Percentiles rank a stretch among this genome's conserved stretches.
Evolutionary conservation across 768 basidiomycete genomes (phyloP).

Genomic region (Multifurca ochricompacta): DNA sequence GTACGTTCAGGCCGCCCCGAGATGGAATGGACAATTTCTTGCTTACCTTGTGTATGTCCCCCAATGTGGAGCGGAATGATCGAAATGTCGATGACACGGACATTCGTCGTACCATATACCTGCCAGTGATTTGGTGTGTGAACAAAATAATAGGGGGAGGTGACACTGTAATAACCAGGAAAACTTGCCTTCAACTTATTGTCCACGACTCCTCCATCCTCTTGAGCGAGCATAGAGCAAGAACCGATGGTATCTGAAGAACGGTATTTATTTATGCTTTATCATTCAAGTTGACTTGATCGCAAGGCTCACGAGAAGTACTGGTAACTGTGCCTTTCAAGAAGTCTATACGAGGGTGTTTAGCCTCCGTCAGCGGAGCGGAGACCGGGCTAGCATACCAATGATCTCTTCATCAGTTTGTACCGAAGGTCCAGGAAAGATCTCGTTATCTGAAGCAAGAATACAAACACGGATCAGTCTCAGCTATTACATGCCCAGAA

Average conservation of each 20-base stretch:
- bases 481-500: neutral
- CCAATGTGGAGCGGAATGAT: constrained; percentile 45
- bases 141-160: neutral
- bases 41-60: constrained; percentile 38
- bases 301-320: constrained; percentile 5
- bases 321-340: neutral
- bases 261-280: neutral
- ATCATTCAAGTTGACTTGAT: neutral
- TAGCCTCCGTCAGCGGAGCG: constrained; percentile 10
- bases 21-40: neutral
- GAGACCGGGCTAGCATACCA: constrained; percentile 20
- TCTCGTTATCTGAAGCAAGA: constrained; percentile 8
- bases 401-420: constrained; percentile 26
- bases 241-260: constrained; percentile 39
- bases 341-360: neutral
- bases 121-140: constrained; percentile 16
- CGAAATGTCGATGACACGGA: constrained; percentile 51
- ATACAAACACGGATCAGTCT: neutral
- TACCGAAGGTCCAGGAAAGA: constrained; percentile 25
- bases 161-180: no score
- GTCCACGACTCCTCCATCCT: constrained; percentile 46
- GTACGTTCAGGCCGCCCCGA: neutral
- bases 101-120: constrained; percentile 51
- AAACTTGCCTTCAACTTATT: constrained; percentile 34
- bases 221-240: constrained; percentile 46